Conservation (phyloP, 2,329 filamentous ascomycete species). For the Clonostachys byssicola region DNA sequence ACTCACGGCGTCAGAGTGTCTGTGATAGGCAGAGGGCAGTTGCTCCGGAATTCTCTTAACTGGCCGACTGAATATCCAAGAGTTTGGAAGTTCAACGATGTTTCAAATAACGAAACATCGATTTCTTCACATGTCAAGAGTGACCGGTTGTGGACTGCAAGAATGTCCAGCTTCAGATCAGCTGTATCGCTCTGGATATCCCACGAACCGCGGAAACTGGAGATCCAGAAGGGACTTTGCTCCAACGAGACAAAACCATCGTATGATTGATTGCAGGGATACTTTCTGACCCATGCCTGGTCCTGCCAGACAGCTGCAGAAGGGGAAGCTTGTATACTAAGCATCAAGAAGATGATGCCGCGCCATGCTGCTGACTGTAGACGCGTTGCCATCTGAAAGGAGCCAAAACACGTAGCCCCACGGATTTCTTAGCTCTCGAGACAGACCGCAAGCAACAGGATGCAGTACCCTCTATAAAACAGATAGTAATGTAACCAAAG, state of each 20-base stretch:
- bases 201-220: neutral
- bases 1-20: neutral
- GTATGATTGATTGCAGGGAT: neutral
- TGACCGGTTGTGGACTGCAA: neutral
- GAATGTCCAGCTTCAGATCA: neutral
- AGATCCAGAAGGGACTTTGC: neutral
- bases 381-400: too few relatives aligned
- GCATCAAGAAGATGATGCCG: neutral
- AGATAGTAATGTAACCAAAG: too few relatives aligned
- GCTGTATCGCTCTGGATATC: neutral
- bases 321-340: neutral
- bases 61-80: neutral
- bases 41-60: neutral
- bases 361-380: neutral
- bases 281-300: conserved; percentile 2
- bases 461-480: too few relatives aligned
- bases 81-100: neutral
- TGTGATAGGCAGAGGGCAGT: neutral
- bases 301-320: neutral
- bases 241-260: neutral
- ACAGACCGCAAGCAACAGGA: too few relatives aligned
- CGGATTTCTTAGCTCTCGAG: too few relatives aligned
- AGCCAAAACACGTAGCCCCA: too few relatives aligned
- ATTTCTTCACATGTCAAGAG: neutral
- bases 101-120: neutral